Percentiles rank a stretch among this genome's conserved stretches.
Conservation (phyloP, 2,329 filamentous ascomycete genomes). For the Leptoxyphium fumago region DNA sequence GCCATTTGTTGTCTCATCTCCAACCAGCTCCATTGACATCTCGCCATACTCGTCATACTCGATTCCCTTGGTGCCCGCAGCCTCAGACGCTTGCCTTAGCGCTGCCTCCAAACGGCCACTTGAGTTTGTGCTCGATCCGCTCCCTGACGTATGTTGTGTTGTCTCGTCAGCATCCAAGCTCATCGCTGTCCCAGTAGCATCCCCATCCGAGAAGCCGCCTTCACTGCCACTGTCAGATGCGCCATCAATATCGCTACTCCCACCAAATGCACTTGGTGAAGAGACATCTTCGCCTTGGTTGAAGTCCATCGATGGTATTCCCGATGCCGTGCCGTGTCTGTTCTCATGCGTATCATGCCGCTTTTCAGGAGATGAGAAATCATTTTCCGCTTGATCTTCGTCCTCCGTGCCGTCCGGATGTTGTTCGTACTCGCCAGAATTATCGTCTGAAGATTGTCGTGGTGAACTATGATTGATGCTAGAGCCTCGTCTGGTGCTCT, state of each 20-base stretch:
- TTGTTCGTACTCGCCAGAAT: conserved; percentile 32
- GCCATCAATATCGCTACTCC: conserved; percentile 27
- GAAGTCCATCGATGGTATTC: conserved; percentile 48
- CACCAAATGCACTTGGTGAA: conserved; percentile 67
- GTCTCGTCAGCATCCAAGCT: conserved; percentile 59
- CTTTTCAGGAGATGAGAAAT: conserved; percentile 40
- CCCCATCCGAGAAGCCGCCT: conserved; percentile 40
- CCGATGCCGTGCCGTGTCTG: conserved; percentile 48
- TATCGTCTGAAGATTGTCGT: conserved; percentile 18
- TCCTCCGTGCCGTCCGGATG: conserved; percentile 50
- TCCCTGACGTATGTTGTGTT: conserved; percentile 14
- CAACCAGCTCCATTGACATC: conserved; percentile 38
- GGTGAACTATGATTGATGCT: conserved; percentile 30
- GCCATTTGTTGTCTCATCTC: conserved; percentile 58
- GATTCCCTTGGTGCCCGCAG: conserved; percentile 59
- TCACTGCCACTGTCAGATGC: conserved; percentile 37
- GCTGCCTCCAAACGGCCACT: conserved; percentile 64
- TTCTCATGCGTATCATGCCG: conserved; percentile 52
- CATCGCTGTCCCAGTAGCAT: conserved; percentile 67
- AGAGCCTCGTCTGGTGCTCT: conserved; percentile 61
- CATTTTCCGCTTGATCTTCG: conserved; percentile 37
- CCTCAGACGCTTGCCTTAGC: conserved; percentile 56
- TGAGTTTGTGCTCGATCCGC: conserved; percentile 43
- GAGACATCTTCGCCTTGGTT: conserved; percentile 50
- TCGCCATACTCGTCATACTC: conserved; percentile 41